Conservation (phyloP, 495 filamentous ascomycete species). For the Daldinia bambusicola region DNA sequence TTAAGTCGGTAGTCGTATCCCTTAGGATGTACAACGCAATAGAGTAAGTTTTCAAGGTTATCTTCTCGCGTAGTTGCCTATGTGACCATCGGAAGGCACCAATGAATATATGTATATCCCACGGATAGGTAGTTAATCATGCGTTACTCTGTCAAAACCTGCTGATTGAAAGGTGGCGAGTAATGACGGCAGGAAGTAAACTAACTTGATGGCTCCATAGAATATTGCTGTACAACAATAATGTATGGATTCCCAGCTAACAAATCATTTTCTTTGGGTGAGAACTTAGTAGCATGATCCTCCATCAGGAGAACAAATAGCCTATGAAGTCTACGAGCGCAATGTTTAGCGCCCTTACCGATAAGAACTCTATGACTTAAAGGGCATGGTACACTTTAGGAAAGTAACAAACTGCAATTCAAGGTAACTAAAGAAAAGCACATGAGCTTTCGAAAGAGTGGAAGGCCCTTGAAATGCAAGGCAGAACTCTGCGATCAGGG, state of each 20-base stretch:
- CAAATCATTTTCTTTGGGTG: neutral
- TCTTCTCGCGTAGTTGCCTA: neutral
- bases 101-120: too few relatives aligned
- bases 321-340: neutral
- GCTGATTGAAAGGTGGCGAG: neutral
- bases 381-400: neutral
- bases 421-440: neutral
- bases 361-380: conserved; percentile 2
- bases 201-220: neutral
- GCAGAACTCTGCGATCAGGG: neutral
- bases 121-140: too few relatives aligned
- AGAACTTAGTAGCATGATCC: conserved; percentile 3
- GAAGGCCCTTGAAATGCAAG: neutral
- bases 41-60: too few relatives aligned
- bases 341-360: neutral
- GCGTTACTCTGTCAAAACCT: neutral
- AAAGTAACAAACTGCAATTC: neutral
- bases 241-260: neutral
- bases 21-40: too few relatives aligned
- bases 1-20: too few relatives aligned
- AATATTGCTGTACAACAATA: neutral
- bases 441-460: neutral
- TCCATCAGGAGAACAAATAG: neutral
- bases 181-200: neutral
- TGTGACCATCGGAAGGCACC: neutral